phyloP scores from a whole-genome alignment of 2,329 filamentous ascomycete species.

The Fonsecaea erecta region DNA sequence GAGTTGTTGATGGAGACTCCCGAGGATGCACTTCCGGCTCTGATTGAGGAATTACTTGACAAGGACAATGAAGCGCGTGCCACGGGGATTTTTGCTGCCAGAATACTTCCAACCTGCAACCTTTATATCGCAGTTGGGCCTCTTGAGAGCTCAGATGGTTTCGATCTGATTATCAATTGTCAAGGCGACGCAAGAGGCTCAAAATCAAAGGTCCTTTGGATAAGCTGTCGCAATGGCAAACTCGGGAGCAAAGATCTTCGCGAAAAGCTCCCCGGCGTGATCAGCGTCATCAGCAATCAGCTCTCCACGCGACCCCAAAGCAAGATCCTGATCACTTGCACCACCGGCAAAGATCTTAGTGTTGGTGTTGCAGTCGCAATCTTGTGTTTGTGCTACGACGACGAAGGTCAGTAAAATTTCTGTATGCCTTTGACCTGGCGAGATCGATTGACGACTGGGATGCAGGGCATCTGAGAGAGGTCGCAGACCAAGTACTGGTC shows the following conservation, averaged over 20 bases:
- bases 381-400: conserved; percentile 73
- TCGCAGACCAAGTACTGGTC: conserved; percentile 45
- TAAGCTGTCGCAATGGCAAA: conserved; percentile 74
- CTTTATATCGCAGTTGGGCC: conserved; percentile 41
- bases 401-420: conserved; percentile 58
- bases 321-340: conserved; percentile 68
- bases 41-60: conserved; percentile 55
- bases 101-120: conserved; percentile 47
- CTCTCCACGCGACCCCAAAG: conserved; percentile 40
- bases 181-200: conserved; percentile 44
- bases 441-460: conserved; percentile 9
- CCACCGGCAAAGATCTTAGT: conserved; percentile 78
- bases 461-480: conserved; percentile 23
- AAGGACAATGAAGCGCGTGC: conserved; percentile 35
- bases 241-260: conserved; percentile 83
- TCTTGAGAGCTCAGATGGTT: conserved; percentile 46
- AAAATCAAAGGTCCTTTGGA: conserved; percentile 52
- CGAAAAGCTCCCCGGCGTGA: conserved; percentile 65
- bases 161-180: conserved; percentile 50
- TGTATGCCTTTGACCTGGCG: background rate
- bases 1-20: conserved; percentile 63
- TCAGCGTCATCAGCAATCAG: conserved; percentile 56
- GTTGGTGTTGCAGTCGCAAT: conserved; percentile 77
- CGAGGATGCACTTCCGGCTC: conserved; percentile 66
- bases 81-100: conserved; percentile 37